Percentiles rank a stretch among this genome's conserved stretches.
Conservation (phyloP, 805 yeast genomes). For the Wickerhamiella kurtzmanii region DNA sequence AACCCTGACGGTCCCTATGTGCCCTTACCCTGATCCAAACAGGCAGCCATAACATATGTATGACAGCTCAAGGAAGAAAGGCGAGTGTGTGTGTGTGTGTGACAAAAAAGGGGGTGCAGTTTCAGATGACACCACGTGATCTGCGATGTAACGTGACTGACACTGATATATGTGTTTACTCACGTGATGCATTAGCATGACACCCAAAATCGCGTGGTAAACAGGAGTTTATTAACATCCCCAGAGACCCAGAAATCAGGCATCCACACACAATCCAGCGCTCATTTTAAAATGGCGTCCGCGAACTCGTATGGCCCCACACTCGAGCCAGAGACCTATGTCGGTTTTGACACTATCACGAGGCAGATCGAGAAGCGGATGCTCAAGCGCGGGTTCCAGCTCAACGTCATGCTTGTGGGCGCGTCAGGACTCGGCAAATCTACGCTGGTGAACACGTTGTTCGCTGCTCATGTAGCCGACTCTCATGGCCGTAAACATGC, state of each 20-base stretch:
- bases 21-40: neutral
- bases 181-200: no score
- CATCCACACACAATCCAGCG: no score
- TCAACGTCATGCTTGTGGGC: slow-evolving; percentile 86
- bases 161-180: no score
- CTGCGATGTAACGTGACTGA: no score
- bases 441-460: slow-evolving; percentile 79
- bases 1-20: neutral
- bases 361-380: slow-evolving; percentile 87
- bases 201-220: neutral
- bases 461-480: slow-evolving; percentile 64
- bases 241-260: no score
- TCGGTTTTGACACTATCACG: slow-evolving; percentile 94
- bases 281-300: no score
- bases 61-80: no score
- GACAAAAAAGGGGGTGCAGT: no score
- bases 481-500: slow-evolving; percentile 58
- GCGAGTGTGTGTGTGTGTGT: no score
- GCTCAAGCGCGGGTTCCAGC: slow-evolving; percentile 84
- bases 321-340: slow-evolving; percentile 53
- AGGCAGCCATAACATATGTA: neutral
- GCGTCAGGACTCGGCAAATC: slow-evolving; percentile 90
- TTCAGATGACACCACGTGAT: no score
- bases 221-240: neutral
- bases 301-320: slow-evolving; percentile 5